Conservation (phyloP, 2,329 filamentous ascomycete genomes). For the Arachnopeziza araneosa region DNA sequence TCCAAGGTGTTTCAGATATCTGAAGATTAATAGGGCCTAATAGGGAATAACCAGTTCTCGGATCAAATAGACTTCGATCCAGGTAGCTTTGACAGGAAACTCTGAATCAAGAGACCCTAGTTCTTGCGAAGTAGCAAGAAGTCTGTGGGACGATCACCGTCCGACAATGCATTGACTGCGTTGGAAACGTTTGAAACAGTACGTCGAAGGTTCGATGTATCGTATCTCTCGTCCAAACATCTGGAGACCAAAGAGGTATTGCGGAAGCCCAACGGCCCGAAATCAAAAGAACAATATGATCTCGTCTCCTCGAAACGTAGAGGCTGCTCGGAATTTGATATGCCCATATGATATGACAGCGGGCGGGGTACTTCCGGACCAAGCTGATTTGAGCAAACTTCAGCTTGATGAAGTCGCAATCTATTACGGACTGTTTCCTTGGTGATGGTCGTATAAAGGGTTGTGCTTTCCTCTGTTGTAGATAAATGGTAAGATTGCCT, state of each 20-base stretch:
- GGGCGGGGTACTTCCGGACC: neutral
- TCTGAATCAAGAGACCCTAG: slow-evolving; percentile 16
- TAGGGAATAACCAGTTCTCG: slow-evolving; percentile 19
- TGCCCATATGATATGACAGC: neutral
- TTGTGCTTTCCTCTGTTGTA: slow-evolving; percentile 5
- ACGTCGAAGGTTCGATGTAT: neutral
- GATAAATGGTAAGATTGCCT: slow-evolving; percentile 6
- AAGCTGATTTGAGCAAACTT: slow-evolving; percentile 17
- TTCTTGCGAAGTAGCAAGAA: slow-evolving; percentile 22
- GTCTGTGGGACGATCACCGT: slow-evolving; percentile 24
- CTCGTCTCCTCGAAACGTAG: slow-evolving; percentile 22
- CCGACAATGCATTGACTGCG: slow-evolving; percentile 31
- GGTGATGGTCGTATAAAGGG: slow-evolving; percentile 3
- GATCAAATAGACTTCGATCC: slow-evolving; percentile 24
- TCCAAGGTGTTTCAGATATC: slow-evolving; percentile 24
- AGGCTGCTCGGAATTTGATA: neutral
- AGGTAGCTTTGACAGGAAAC: slow-evolving; percentile 23
- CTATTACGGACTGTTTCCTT: slow-evolving; percentile 10
- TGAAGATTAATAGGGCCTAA: slow-evolving; percentile 20
- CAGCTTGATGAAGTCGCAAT: slow-evolving; percentile 19
- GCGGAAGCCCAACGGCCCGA: slow-evolving; percentile 23
- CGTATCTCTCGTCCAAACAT: slow-evolving; percentile 19
- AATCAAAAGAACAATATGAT: slow-evolving; percentile 19
- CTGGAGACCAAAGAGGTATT: slow-evolving; percentile 13
- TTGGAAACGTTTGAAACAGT: slow-evolving; percentile 29